phyloP scores from a whole-genome alignment of 345 rosid genomes.

The Melastoma malabathricum region DNA sequence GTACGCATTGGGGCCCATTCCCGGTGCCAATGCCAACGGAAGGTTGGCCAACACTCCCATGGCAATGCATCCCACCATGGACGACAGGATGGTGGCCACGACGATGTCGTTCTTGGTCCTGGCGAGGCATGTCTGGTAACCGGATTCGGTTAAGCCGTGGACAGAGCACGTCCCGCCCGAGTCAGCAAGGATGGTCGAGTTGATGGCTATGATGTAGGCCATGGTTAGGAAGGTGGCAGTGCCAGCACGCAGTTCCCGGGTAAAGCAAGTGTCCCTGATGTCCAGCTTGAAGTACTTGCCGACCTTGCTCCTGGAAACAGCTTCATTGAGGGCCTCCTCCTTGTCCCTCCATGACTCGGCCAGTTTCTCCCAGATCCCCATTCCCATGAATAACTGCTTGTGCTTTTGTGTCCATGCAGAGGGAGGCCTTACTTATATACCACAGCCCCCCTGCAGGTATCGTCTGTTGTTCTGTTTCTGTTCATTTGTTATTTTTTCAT shows the following conservation, averaged over 20 bases:
- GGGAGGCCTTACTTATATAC: not conserved
- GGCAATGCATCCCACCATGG: constrained; percentile 64
- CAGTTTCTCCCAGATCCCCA: not conserved
- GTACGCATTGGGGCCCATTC: constrained; percentile 84
- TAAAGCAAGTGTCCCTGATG: constrained; percentile 51
- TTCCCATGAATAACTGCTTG: not conserved
- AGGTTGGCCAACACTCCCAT: constrained; percentile 77
- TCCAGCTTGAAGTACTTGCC: constrained; percentile 68
- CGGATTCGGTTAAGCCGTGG: constrained; percentile 45
- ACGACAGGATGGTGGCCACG: constrained; percentile 57
- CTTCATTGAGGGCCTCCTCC: constrained; percentile 45
- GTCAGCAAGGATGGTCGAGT: constrained; percentile 69
- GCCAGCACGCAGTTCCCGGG: constrained; percentile 66
- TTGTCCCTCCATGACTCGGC: constrained; percentile 27
- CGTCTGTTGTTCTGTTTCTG: too few relatives aligned
- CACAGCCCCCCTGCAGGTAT: too few relatives aligned
- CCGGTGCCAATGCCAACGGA: constrained; percentile 81
- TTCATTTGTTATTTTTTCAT: too few relatives aligned
- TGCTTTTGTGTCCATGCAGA: not conserved
- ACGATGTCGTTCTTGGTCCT: constrained; percentile 60
- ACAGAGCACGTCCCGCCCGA: constrained; percentile 73
- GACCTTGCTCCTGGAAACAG: constrained; percentile 37
- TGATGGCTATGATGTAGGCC: constrained; percentile 85
- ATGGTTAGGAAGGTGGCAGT: constrained; percentile 92
- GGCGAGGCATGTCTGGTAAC: constrained; percentile 50